Base-by-base conservation (phyloP, 495 filamentous ascomycete species). In the Aspergillus nidulans region DNA sequence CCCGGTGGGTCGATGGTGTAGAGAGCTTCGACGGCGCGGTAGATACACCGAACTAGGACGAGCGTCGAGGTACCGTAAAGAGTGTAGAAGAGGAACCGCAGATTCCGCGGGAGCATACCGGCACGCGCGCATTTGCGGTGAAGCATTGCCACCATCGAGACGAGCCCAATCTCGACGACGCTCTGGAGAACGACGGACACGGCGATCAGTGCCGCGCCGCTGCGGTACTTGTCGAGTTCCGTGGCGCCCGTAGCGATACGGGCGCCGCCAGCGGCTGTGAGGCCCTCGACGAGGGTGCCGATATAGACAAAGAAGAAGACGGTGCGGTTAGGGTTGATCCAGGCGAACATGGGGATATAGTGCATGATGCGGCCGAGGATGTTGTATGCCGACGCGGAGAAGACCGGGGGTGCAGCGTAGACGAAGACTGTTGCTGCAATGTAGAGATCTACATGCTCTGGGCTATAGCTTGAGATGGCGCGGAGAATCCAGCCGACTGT, bases 321-420 rank as follows among this genome's bases (percentile, higher is more conserved):
- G 18, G 75, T 68, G 1, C 70, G 69, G 42, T 69, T 62, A 8
- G 72, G 73, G 47, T 74, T 64, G 9, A 78, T 56, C 2, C 71
- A 67, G 21, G 75, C 63, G 57, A 72, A 64, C 71, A 74, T 67
- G 28, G 64, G 72, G 21, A 77, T 63, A 48, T 71, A 72, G 59
- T 73, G 61, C 61, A 83, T 78, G n/a, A 84, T 47, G 4, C 81
- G 74, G 0, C 76, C 81, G 28, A 85, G 71, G 20, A 79, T 66
- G 65, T 82, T 85, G 63, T 84, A 84, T 13, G 81, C 78, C 0
- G 81, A 75, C 8, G 81, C 81, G 0, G 81, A 81, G 61, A 77
- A 80, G 18, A 83, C 61, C 1, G 78, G 80, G 9, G 79, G 81
- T 1, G 75, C 77, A 1, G 80, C 61, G 30, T 82, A 77, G 28